Percentiles rank a stretch among this genome's conserved stretches.
Evolutionary conservation across 441 rosid genomes (phyloP).

Genomic region (Jatropha podagrica): DNA sequence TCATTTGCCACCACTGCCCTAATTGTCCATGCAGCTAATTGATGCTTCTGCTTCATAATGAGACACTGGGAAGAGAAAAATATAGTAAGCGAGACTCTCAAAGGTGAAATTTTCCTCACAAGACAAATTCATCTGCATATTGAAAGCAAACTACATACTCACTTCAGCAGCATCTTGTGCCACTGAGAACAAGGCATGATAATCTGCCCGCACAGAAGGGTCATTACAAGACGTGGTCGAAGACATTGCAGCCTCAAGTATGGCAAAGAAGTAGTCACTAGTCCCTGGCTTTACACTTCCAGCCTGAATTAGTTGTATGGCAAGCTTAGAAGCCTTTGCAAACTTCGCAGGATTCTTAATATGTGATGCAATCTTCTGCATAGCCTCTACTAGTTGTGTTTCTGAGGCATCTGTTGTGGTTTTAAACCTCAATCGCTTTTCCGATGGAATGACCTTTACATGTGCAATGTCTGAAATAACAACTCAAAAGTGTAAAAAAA

Average conservation of each 20-base stretch:
- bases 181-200: slow-evolving; percentile 73
- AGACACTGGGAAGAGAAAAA: slow-evolving; percentile 51
- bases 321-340: slow-evolving; percentile 87
- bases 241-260: slow-evolving; percentile 87
- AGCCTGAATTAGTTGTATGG: slow-evolving; percentile 77
- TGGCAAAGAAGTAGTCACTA: slow-evolving; percentile 60
- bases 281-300: slow-evolving; percentile 88
- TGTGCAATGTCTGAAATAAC: slow-evolving; percentile 31
- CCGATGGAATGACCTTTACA: slow-evolving; percentile 34
- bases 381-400: slow-evolving; percentile 76
- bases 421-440: slow-evolving; percentile 78
- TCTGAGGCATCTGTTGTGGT: slow-evolving; percentile 89
- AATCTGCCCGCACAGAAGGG: slow-evolving; percentile 63
- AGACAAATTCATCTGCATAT: neutral
- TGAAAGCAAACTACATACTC: slow-evolving; percentile 22
- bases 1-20: slow-evolving; percentile 88
- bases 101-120: slow-evolving; percentile 2
- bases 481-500: neutral
- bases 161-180: slow-evolving; percentile 83
- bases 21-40: slow-evolving; percentile 60
- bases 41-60: slow-evolving; percentile 66
- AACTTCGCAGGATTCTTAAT: slow-evolving; percentile 72
- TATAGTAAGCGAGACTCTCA: slow-evolving; percentile 20
- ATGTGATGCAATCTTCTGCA: slow-evolving; percentile 90
- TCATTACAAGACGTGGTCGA: slow-evolving; percentile 62